Base-by-base conservation (phyloP, 768 basidiomycete species). In the Amanita pallidorosea region DNA sequence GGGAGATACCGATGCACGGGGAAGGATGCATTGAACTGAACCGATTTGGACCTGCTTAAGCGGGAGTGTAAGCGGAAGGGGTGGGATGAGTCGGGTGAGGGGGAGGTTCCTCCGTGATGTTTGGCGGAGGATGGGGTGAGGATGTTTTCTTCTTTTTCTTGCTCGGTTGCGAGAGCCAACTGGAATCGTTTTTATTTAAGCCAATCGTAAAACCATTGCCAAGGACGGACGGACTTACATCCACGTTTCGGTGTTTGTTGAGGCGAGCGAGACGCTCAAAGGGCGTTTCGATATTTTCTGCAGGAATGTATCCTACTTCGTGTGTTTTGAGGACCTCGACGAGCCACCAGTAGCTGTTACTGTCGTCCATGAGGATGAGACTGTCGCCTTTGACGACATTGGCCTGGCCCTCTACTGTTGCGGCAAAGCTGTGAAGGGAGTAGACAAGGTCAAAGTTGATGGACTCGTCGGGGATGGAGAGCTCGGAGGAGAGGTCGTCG, bases 331-430 rank as follows among this genome's bases (percentile, higher is more conserved):
- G 82, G 7, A 99, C 96, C 43, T 93, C 81, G 7, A 99, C 95
- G 45, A 98, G 87, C 96, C 96, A 98, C 96, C 96, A 98, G 70
- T 99, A 99, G 67, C 89, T 91, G 67, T 99, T 98, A 52, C 85
- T 91, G 65, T 99, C 96, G 69, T 99, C 96, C 79, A 98, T 91
- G 40, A 99, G 74, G 63, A 92, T 85, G 42, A 99, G 76, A 55
- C 88, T 89, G 73, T 99, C 95, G 22, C 96, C 96, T 67, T 97
- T 98, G 66, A 96, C 90, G 56, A 99, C 96, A 57, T 89, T 96
- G 2, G 96, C 96, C 69, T 99, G 96, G 22, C 96, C 96, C 61
- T 97, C 95, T 33, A 98, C 94, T 0, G 96, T 98, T 0, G 96
- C 96, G 4, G 93, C 87, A 65, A 98, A 98, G 58, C 88, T 94